phyloP scores from a whole-genome alignment of 73 alveolate species.

The Paramecium sexaurelia region DNA sequence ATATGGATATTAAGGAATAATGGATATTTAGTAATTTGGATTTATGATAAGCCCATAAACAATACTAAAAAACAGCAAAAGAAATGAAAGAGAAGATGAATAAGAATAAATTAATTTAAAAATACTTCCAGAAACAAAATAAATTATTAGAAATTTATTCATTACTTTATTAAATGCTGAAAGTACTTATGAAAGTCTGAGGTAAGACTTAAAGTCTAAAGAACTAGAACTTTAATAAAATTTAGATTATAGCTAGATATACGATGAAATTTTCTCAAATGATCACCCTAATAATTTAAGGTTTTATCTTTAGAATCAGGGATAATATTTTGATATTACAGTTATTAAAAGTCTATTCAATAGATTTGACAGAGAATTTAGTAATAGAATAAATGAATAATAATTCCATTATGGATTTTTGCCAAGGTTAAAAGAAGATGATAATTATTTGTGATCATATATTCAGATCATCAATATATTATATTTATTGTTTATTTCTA shows the following conservation, averaged over 20 bases:
- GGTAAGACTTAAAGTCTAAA: background rate
- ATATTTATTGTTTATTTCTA: no score
- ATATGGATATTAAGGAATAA: background rate
- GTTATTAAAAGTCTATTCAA: background rate
- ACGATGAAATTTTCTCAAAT: background rate
- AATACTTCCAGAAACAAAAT: slow-evolving; percentile 26
- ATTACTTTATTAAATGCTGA: background rate
- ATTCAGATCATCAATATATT: no score
- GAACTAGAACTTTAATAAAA: background rate
- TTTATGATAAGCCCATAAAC: background rate
- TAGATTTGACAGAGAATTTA: background rate
- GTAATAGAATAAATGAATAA: background rate
- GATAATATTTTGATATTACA: background rate
- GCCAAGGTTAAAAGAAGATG: background rate
- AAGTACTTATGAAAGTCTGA: background rate
- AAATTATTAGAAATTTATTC: background rate
- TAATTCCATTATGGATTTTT: background rate
- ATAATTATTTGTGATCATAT: background rate
- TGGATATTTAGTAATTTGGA: background rate
- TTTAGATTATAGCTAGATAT: background rate
- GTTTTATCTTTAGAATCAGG: background rate
- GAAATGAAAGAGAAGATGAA: background rate
- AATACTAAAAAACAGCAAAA: background rate
- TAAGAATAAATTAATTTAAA: no score
- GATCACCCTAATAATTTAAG: background rate